Evolutionary conservation across 2,329 filamentous ascomycete species (phyloP).

Genomic region (Fusarium sp.): DNA sequence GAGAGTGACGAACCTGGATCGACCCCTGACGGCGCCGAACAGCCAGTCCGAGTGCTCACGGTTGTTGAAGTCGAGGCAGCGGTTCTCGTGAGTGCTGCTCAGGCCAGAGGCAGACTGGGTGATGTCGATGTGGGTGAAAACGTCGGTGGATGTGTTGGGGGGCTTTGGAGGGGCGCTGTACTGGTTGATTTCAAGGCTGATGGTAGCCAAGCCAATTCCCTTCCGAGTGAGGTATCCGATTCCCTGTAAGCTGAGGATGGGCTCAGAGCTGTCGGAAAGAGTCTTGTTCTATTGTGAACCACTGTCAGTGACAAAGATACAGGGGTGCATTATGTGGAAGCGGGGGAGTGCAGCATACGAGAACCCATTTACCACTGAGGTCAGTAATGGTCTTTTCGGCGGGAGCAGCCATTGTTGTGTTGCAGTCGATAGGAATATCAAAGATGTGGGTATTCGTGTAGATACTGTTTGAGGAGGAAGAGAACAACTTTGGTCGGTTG

Average conservation of each 20-base stretch:
- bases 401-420: constrained; percentile 74
- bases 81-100: constrained; percentile 68
- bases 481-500: background rate
- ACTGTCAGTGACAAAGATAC: constrained; percentile 2
- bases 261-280: constrained; percentile 74
- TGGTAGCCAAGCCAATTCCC: constrained; percentile 72
- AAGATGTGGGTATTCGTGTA: background rate
- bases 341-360: constrained; percentile 61
- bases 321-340: background rate
- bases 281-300: constrained; percentile 72
- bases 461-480: background rate
- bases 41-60: constrained; percentile 80
- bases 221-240: constrained; percentile 78
- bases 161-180: constrained; percentile 56
- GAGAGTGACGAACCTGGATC: constrained; percentile 59
- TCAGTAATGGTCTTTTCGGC: constrained; percentile 71
- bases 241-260: constrained; percentile 76
- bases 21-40: constrained; percentile 76
- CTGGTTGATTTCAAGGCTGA: constrained; percentile 72
- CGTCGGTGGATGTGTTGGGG: constrained; percentile 51
- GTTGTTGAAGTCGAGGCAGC: constrained; percentile 59
- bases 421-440: background rate
- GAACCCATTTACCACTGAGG: constrained; percentile 73
- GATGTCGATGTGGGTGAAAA: constrained; percentile 72
- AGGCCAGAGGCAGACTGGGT: constrained; percentile 78